A percentile compares a stretch with the other conserved stretches of the same genome.
These are phyloP conservation scores for Microthlaspi erraticum DNA, from an alignment of 345 rosid genomes.

Conservation along the genomic window DNA sequence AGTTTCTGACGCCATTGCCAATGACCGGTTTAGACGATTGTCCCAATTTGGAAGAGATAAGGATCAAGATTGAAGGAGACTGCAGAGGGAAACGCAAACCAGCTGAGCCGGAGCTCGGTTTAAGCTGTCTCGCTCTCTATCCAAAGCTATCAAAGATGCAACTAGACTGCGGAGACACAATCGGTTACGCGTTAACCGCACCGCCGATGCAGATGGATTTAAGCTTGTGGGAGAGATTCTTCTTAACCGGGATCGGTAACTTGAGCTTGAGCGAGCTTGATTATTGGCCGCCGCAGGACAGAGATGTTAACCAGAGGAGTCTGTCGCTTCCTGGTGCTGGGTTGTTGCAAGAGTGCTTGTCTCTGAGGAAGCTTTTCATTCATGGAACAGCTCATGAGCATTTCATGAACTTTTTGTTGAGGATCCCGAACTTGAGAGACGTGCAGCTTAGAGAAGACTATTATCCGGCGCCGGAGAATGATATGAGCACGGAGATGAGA, in stretches of 20 bases:
- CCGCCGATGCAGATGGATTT: conserved; percentile 84
- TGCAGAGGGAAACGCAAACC: conserved; percentile 69
- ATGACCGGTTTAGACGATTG: conserved; percentile 68
- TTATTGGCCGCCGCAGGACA: conserved; percentile 94
- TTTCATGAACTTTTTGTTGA: conserved; percentile 79
- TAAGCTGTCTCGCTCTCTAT: conserved; percentile 62
- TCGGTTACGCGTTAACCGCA: conserved; percentile 76
- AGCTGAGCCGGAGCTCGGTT: conserved; percentile 59
- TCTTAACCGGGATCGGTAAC: conserved; percentile 65
- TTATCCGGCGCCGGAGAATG: conserved; percentile 94
- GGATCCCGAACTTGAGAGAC: conserved; percentile 66
- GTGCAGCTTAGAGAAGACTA: conserved; percentile 90
- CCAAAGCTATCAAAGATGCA: conserved; percentile 78
- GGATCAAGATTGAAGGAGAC: conserved; percentile 84
- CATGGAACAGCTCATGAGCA: conserved; percentile 95
- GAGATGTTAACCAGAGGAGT: conserved; percentile 86
- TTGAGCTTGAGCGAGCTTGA: conserved; percentile 71
- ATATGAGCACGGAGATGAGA: conserved; percentile 91
- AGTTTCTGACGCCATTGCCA: conserved; percentile 63
- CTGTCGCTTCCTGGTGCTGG: conserved; percentile 76
- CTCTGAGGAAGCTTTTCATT: conserved; percentile 83
- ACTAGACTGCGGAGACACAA: conserved; percentile 72
- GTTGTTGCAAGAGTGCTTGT: conserved; percentile 59
- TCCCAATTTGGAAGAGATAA: conserved; percentile 82
- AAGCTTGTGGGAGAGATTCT: conserved; percentile 91